Evolutionary conservation across 441 rosid species (phyloP).

Genomic region (Biscutella auriculata): DNA sequence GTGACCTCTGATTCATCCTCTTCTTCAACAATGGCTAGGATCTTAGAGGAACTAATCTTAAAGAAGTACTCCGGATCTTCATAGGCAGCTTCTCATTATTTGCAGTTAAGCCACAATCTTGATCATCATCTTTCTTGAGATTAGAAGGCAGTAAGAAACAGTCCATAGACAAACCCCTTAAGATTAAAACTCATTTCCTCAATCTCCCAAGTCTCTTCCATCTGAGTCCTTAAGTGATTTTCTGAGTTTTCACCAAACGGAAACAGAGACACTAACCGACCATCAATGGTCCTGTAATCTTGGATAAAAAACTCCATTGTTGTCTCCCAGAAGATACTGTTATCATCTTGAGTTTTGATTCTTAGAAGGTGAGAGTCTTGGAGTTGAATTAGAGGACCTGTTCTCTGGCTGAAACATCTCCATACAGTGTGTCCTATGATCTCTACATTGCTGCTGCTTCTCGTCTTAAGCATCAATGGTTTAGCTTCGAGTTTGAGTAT

Average conservation of each 20-base stretch:
- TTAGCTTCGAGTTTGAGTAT: slow-evolving; percentile 28
- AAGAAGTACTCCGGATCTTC: slow-evolving; percentile 33
- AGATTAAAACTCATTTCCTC: slow-evolving; percentile 86
- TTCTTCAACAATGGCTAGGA: slow-evolving; percentile 44
- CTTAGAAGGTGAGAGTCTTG: slow-evolving; percentile 72
- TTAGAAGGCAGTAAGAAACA: slow-evolving; percentile 85
- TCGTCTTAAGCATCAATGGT: slow-evolving; percentile 18
- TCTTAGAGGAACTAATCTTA: slow-evolving; percentile 46
- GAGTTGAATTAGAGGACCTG: slow-evolving; percentile 60
- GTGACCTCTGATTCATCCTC: slow-evolving; percentile 33
- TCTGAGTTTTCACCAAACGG: slow-evolving; percentile 53
- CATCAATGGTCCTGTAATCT: slow-evolving; percentile 66
- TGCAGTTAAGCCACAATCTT: slow-evolving; percentile 26
- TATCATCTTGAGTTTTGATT: slow-evolving; percentile 36
- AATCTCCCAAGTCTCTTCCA: slow-evolving; percentile 83
- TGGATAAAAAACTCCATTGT: slow-evolving; percentile 66
- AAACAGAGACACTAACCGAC: slow-evolving; percentile 54
- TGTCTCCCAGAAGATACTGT: slow-evolving; percentile 72
- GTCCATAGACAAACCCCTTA: slow-evolving; percentile 68
- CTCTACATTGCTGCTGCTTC: slow-evolving; percentile 30
- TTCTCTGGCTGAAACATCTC: slow-evolving; percentile 85
- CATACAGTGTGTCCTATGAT: slow-evolving; percentile 40
- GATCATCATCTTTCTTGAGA: slow-evolving; percentile 53
- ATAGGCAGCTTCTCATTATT: slow-evolving; percentile 29
- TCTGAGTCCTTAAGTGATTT: slow-evolving; percentile 56